Base-by-base conservation (phyloP, 495 filamentous ascomycete species). In the Aspergillus homomorphus region DNA sequence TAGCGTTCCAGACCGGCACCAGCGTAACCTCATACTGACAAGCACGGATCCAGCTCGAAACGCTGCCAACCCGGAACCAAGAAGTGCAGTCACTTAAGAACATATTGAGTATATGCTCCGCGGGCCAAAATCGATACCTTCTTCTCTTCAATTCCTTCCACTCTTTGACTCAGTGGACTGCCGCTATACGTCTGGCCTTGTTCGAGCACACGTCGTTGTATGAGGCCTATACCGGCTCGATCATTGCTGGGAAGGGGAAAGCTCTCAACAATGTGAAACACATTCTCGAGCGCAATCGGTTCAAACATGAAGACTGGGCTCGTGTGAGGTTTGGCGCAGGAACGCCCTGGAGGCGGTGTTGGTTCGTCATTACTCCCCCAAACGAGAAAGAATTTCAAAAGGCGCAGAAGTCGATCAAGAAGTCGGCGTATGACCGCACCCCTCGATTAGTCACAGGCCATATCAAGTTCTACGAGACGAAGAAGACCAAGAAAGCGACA, bases 241-340 rank as follows among this genome's bases (percentile, higher is more conserved):
- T 99, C 48, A 91, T 99, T 67, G 95, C 92, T 0, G 94, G 92
- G 46, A 99, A 96, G 71, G 95, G 92, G 18, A 96, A 90, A 66
- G 66, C 68, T 0, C 74, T 99, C 46, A 96, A 96, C 73, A 91
- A 88, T 62, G 97, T 98, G 66, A 84, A 84, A 51, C 68, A 84
- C 12, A 92, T 99, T 59, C 87, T 97, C 79, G 88, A 93, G 58
- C 84, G 89, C 51, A 80, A 85, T 21, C 83, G 81, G 50, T 82
- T 89, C 53, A 88, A 85, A 53, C 78, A 89, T 49, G 91, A 95
- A 72, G 92, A 97, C 73, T 99, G 95, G 95, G 91, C 89, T 2
- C 84, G 94, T 51, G 95, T 99, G 18, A 80, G 94, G 61, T 99
- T 99, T 65, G 94, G 94, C 18, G 93, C 95, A 15, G 94, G 94